phyloP scores from a whole-genome alignment of 768 basidiomycete genomes.

The Exsudoporus frostii region DNA sequence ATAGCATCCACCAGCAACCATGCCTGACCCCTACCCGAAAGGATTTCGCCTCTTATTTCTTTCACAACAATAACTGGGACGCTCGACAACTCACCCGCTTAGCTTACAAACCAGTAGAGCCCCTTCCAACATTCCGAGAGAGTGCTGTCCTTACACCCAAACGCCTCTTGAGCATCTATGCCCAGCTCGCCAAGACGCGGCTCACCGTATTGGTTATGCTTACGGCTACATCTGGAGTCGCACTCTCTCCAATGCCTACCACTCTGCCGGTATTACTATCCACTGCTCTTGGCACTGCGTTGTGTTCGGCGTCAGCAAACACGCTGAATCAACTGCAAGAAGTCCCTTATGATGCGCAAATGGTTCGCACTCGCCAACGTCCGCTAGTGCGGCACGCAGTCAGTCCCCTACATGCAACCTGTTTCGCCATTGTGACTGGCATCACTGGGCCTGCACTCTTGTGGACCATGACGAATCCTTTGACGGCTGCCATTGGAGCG shows the following conservation, averaged over 20 bases:
- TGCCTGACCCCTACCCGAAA: conserved; percentile 19
- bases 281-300: conserved; percentile 83
- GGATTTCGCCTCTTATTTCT: conserved; percentile 56
- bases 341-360: conserved; percentile 94
- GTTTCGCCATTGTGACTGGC: conserved; percentile 76
- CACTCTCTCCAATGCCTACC: conserved; percentile 84
- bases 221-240: conserved; percentile 89
- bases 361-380: conserved; percentile 83
- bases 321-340: conserved; percentile 94
- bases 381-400: conserved; percentile 87
- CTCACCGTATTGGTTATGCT: conserved; percentile 83
- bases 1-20: not conserved
- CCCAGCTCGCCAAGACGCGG: conserved; percentile 79
- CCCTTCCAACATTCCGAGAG: conserved; percentile 33
- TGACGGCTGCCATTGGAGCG: conserved; percentile 79
- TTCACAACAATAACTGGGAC: conserved; percentile 57
- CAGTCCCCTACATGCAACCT: conserved; percentile 76
- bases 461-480: conserved; percentile 79
- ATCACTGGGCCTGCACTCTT: conserved; percentile 74
- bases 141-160: conserved; percentile 45
- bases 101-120: conserved; percentile 10
- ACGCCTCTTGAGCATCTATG: conserved; percentile 63
- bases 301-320: conserved; percentile 93
- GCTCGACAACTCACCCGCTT: conserved; percentile 14
- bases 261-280: conserved; percentile 81